These are phyloP conservation scores for Lepidopterella palustris DNA, from an alignment of 495 filamentous ascomycete species.

Conservation along the genomic window DNA sequence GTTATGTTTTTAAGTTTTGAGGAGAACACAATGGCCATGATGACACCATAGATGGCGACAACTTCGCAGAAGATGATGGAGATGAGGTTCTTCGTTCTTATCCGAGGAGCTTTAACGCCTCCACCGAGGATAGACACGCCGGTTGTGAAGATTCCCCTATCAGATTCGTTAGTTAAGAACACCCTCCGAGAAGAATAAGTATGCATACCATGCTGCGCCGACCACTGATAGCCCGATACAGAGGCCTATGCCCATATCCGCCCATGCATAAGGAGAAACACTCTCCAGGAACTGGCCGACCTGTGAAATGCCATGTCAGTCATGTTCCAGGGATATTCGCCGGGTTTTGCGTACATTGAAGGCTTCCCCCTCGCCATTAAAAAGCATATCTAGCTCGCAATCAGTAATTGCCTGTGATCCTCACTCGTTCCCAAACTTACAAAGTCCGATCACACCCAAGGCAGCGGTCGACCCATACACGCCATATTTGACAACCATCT, in stretches of 20 bases:
- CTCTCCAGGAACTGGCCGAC: slow-evolving; percentile 91
- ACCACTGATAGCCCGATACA: slow-evolving; percentile 95
- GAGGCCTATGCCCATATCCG: slow-evolving; percentile 79
- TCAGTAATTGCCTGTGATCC: slow-evolving; percentile 30
- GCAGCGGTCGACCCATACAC: slow-evolving; percentile 62
- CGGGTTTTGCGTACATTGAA: slow-evolving; percentile 70
- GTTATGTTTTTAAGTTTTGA: slow-evolving; percentile 62
- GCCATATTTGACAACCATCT: slow-evolving; percentile 52
- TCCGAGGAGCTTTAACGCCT: slow-evolving; percentile 90
- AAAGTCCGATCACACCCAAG: slow-evolving; percentile 78
- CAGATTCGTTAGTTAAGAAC: neutral
- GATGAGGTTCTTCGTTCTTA: slow-evolving; percentile 98
- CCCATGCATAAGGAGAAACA: slow-evolving; percentile 92
- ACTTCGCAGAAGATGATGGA: slow-evolving; percentile 99
- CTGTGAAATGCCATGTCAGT: slow-evolving; percentile 39
- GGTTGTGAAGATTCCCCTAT: slow-evolving; percentile 97
- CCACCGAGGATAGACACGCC: slow-evolving; percentile 97
- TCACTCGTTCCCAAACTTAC: slow-evolving; percentile 46
- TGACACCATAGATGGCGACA: slow-evolving; percentile 99
- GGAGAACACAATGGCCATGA: slow-evolving; percentile 98
- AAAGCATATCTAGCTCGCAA: slow-evolving; percentile 77
- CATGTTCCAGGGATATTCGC: neutral
- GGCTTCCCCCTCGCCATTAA: slow-evolving; percentile 88
- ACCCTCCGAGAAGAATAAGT: neutral
- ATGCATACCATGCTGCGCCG: slow-evolving; percentile 90